Percentiles rank a stretch among this genome's conserved stretches.
Conservation (phyloP, 2,329 filamentous ascomycete species). For the Monosporascus sp. region DNA sequence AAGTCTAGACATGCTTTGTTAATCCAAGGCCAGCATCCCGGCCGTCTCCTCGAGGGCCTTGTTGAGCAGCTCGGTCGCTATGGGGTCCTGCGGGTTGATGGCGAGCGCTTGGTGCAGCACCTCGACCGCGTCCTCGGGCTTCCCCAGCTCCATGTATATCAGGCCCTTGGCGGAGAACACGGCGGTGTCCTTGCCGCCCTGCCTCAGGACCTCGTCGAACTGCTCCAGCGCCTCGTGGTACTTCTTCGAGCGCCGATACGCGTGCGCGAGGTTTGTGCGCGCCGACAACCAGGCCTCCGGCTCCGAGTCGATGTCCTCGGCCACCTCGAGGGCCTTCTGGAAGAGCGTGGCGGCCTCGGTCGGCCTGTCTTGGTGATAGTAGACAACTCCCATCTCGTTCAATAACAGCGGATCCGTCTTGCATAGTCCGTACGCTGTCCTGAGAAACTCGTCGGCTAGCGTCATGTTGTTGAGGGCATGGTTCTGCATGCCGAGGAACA, state of each 20-base stretch:
- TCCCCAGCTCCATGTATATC: conserved; percentile 71
- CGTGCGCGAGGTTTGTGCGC: conserved; percentile 84
- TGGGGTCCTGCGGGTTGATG: conserved; percentile 72
- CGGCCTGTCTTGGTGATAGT: conserved; percentile 82
- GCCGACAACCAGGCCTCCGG: conserved; percentile 77
- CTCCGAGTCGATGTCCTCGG: conserved; percentile 76
- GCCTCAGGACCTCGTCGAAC: conserved; percentile 82
- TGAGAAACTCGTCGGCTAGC: conserved; percentile 89
- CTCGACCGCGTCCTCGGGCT: conserved; percentile 70
- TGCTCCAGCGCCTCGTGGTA: conserved; percentile 68
- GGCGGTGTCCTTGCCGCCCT: conserved; percentile 72
- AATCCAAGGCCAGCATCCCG: conserved; percentile 19
- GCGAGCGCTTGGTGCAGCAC: conserved; percentile 81
- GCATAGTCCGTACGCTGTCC: conserved; percentile 79
- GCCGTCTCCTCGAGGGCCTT: conserved; percentile 64
- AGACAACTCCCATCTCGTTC: conserved; percentile 94
- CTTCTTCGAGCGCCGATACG: conserved; percentile 66
- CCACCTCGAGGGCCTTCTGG: conserved; percentile 68
- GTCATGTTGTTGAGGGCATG: conserved; percentile 92
- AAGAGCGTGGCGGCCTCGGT: conserved; percentile 75
- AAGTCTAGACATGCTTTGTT: neutral
- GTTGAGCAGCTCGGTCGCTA: conserved; percentile 72
- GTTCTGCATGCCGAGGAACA: conserved; percentile 98
- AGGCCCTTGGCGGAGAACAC: conserved; percentile 81
- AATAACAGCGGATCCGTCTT: conserved; percentile 81